Percentiles rank a stretch among this genome's conserved stretches.
Conservation (phyloP, 352 stramenopile species). For the Vaucheria bursata region DNA sequence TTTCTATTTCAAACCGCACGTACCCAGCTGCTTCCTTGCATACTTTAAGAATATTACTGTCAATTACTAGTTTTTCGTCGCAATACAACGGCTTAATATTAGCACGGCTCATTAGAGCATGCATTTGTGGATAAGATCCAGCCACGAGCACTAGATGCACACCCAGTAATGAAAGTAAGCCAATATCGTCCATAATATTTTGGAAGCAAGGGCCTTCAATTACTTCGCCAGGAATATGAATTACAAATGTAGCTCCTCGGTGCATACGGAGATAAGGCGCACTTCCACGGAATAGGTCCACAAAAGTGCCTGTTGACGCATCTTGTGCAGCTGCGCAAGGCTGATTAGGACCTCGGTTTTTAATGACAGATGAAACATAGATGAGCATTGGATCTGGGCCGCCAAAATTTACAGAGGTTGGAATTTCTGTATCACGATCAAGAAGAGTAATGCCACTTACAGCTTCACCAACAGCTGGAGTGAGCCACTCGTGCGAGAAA, state of each 20-base stretch:
- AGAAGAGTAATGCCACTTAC: background rate
- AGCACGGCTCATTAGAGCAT: constrained; percentile 66
- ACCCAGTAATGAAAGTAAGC: constrained; percentile 49
- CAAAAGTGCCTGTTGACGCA: constrained; percentile 28
- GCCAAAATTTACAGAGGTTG: background rate
- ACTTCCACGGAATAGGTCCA: constrained; percentile 45
- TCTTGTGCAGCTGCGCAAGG: background rate
- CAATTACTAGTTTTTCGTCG: constrained; percentile 78
- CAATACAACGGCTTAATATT: constrained; percentile 61
- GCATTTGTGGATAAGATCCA: constrained; percentile 81
- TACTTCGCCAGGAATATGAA: constrained; percentile 86
- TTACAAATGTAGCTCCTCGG: constrained; percentile 81
- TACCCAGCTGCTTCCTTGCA: constrained; percentile 81
- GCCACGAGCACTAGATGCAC: constrained; percentile 76
- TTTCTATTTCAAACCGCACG: constrained; percentile 68
- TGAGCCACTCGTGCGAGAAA: background rate
- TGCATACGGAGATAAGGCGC: constrained; percentile 97
- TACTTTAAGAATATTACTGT: constrained; percentile 7
- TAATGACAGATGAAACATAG: background rate
- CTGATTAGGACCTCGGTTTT: background rate
- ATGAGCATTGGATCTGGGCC: background rate
- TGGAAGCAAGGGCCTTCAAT: constrained; percentile 51
- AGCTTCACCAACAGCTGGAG: background rate
- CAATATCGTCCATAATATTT: constrained; percentile 38
- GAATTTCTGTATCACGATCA: constrained; percentile 1